A percentile compares a stretch with the other conserved stretches of the same genome.
phyloP scores from a whole-genome alignment of 768 basidiomycete species.

The Pleurotus eryngii region DNA sequence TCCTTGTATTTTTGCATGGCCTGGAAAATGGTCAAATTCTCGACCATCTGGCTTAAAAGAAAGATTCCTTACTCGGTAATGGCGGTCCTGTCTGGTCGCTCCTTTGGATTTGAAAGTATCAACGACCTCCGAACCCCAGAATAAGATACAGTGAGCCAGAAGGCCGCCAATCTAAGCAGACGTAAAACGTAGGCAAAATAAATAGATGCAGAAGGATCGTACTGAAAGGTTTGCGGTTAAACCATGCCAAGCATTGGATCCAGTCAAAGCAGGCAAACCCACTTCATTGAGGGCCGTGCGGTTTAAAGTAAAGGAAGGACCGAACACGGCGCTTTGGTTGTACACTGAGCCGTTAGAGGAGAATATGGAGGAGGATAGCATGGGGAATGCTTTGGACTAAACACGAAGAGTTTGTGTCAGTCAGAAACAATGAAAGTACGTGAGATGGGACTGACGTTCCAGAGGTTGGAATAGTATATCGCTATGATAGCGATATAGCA shows the following conservation, averaged over 20 bases:
- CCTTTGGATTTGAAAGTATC: conserved; percentile 44
- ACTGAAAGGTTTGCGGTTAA: conserved; percentile 47
- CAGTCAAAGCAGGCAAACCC: conserved; percentile 47
- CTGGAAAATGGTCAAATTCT: conserved; percentile 13
- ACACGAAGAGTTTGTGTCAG: not conserved
- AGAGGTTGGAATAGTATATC: conserved; percentile 61
- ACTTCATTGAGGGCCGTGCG: conserved; percentile 48
- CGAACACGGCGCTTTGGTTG: conserved; percentile 52
- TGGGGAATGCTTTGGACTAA: conserved; percentile 52
- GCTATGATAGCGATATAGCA: conserved; percentile 52
- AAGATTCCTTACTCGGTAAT: conserved; percentile 40
- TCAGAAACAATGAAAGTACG: not conserved
- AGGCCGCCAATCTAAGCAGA: conserved; percentile 53
- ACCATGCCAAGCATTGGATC: conserved; percentile 53
- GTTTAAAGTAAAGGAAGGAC: conserved; percentile 48
- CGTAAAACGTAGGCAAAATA: not conserved
- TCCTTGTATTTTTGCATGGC: conserved; percentile 60
- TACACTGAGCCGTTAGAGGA: conserved; percentile 54
- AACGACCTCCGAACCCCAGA: conserved; percentile 52
- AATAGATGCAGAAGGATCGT: conserved; percentile 9
- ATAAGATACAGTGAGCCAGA: conserved; percentile 51
- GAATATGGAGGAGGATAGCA: conserved; percentile 60
- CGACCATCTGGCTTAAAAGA: not conserved
- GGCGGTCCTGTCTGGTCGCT: conserved; percentile 45
- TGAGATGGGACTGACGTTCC: conserved; percentile 40